Percentiles rank a stretch among this genome's conserved stretches.
Conservation (phyloP, 371 early-diverging fungal genomes). For the Syncephalis plumigaleata region DNA sequence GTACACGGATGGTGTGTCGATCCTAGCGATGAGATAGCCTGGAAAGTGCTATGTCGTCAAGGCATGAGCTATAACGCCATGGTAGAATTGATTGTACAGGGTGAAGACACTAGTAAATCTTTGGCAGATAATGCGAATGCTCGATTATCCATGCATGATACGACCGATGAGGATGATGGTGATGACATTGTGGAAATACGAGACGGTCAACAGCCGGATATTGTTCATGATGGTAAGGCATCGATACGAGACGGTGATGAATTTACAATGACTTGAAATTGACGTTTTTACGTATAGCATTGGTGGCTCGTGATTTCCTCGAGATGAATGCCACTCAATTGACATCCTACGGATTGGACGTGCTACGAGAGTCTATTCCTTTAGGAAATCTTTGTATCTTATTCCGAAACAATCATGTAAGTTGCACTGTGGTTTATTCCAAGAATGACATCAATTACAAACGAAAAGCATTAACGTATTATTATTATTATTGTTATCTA, state of each 20-base stretch:
- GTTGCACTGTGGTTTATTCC: neutral
- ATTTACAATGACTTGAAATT: neutral
- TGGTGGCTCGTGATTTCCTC: slow-evolving; percentile 44
- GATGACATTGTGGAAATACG: neutral
- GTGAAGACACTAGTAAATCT: slow-evolving; percentile 29
- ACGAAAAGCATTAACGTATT: too few relatives aligned
- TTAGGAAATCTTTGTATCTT: slow-evolving; percentile 45
- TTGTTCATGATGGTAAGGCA: slow-evolving; percentile 3
- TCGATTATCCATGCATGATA: too few relatives aligned
- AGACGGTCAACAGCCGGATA: slow-evolving; percentile 5
- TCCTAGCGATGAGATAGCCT: slow-evolving; percentile 45
- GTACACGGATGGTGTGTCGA: slow-evolving; percentile 86
- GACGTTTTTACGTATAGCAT: slow-evolving; percentile 13
- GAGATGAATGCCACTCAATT: slow-evolving; percentile 62
- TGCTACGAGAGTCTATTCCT: slow-evolving; percentile 39
- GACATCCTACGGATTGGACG: slow-evolving; percentile 56
- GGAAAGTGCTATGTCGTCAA: slow-evolving; percentile 26
- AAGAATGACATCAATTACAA: too few relatives aligned
- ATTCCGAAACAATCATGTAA: slow-evolving; percentile 86
- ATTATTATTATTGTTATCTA: slow-evolving; percentile 7
- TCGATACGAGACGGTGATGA: neutral
- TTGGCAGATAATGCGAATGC: neutral
- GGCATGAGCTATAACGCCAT: slow-evolving; percentile 54
- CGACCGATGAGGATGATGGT: too few relatives aligned
- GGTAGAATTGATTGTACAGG: slow-evolving; percentile 57